Evolutionary conservation across 2,329 filamentous ascomycete genomes (phyloP).

Genomic region (Pyrenophora teres): DNA sequence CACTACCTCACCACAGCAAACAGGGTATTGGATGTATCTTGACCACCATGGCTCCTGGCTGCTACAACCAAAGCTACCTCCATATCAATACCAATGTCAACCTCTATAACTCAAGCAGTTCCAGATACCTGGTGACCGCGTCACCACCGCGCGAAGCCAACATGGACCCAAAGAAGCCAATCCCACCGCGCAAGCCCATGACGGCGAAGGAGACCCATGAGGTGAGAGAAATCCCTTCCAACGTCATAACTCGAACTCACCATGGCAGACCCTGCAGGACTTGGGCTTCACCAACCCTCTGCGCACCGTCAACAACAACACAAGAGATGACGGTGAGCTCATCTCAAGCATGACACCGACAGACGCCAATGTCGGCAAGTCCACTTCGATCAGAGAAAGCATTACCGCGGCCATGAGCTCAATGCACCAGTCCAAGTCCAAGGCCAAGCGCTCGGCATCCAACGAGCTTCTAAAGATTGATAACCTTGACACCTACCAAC

Average conservation of each 20-base stretch:
- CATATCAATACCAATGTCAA: too few species aligned
- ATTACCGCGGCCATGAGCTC: neutral
- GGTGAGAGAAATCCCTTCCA: too few species aligned
- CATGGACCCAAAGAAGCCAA: too few species aligned
- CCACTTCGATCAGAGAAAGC: neutral
- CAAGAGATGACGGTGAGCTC: neutral
- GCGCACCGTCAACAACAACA: neutral
- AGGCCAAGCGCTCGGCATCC: neutral
- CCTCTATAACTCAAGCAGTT: too few species aligned
- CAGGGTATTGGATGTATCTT: too few species aligned
- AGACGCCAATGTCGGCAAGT: neutral
- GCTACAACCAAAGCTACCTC: too few species aligned
- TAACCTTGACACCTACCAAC: neutral
- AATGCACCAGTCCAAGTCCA: neutral
- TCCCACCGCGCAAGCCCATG: too few species aligned
- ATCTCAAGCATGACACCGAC: neutral
- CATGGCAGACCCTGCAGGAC: neutral
- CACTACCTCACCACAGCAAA: too few species aligned
- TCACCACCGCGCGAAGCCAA: too few species aligned
- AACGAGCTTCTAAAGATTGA: constrained; percentile 4
- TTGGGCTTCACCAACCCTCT: neutral
- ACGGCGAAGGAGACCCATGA: too few species aligned
- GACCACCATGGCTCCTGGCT: too few species aligned
- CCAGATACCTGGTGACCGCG: too few species aligned
- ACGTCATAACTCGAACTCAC: neutral